A percentile compares a stretch with the other conserved stretches of the same genome.
phyloP scores from a whole-genome alignment of 225 moss, liverwort and hornwort species.

The Pseudoscleropodium purum region DNA sequence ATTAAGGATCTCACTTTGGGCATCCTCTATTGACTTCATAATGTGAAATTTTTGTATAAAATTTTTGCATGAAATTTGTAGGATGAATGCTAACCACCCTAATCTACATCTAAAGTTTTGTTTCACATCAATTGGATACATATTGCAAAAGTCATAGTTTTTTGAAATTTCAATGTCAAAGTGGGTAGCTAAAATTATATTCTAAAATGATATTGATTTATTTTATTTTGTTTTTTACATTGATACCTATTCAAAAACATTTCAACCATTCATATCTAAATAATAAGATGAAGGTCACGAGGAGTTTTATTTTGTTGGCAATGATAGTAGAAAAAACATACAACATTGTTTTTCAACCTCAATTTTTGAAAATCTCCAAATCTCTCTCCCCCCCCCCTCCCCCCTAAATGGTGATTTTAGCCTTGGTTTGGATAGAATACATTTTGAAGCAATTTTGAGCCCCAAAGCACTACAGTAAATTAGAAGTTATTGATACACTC shows the following conservation, averaged over 20 bases:
- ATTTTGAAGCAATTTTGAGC: not conserved
- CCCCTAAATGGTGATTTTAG: not conserved
- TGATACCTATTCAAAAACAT: not conserved
- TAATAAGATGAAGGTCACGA: not conserved
- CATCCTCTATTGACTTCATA: not conserved
- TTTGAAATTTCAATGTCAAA: not conserved
- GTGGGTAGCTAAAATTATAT: rapidly evolving
- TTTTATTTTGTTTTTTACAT: not conserved
- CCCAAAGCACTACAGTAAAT: rapidly evolving
- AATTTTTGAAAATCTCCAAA: not conserved
- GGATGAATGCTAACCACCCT: not conserved
- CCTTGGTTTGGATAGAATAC: not conserved
- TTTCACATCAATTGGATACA: not conserved
- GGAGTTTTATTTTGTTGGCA: rapidly evolving
- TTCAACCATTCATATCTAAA: too few species aligned
- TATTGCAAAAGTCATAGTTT: not conserved
- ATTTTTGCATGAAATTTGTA: not conserved
- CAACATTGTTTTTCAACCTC: rapidly evolving
- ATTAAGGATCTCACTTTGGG: too few species aligned
- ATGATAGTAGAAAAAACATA: not conserved
- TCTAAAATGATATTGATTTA: too few species aligned
- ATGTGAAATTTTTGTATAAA: not conserved
- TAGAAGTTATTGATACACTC: not conserved
- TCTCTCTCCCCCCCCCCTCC: too few species aligned
- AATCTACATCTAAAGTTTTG: not conserved